These are phyloP conservation scores for Sporothrix sp. DNA, from an alignment of 2,329 filamentous ascomycete species.

Conservation along the genomic window DNA sequence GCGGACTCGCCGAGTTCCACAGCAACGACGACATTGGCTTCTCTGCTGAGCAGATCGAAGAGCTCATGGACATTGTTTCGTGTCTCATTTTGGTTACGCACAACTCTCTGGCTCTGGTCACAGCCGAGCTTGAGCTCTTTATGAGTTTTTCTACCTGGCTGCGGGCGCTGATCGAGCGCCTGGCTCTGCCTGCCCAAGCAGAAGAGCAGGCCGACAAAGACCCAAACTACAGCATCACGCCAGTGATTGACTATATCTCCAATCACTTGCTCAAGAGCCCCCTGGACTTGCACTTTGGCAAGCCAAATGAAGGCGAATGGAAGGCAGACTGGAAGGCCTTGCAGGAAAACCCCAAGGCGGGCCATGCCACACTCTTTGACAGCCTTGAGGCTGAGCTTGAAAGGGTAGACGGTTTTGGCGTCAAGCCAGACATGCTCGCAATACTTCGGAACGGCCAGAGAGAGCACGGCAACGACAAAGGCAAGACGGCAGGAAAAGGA, in stretches of 20 bases:
- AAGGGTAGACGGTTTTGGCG: conserved; percentile 8
- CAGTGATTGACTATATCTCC: conserved; percentile 69
- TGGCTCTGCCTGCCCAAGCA: conserved; percentile 55
- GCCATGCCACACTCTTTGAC: conserved; percentile 30
- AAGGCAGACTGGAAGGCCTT: conserved; percentile 37
- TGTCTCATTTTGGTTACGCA: conserved; percentile 68
- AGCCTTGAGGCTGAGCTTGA: conserved; percentile 14
- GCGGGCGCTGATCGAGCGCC: conserved; percentile 68
- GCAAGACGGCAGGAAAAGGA: conserved; percentile 14
- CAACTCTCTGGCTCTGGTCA: conserved; percentile 58
- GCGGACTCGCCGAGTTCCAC: conserved; percentile 74
- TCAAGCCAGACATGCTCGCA: conserved; percentile 8
- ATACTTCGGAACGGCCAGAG: conserved; percentile 1
- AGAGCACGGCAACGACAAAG: not conserved
- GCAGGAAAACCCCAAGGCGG: conserved; percentile 17
- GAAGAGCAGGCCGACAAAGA: conserved; percentile 73
- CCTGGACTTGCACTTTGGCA: conserved; percentile 50
- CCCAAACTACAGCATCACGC: conserved; percentile 60
- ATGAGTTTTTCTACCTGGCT: conserved; percentile 74
- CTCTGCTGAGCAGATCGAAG: conserved; percentile 51
- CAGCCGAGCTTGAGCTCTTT: conserved; percentile 72
- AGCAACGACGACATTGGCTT: conserved; percentile 54
- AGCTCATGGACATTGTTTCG: conserved; percentile 59
- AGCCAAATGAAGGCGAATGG: conserved; percentile 41
- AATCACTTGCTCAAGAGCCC: conserved; percentile 58